Evolutionary conservation across 2,329 filamentous ascomycete species (phyloP).

Genomic region (Cladophialophora carrionii): DNA sequence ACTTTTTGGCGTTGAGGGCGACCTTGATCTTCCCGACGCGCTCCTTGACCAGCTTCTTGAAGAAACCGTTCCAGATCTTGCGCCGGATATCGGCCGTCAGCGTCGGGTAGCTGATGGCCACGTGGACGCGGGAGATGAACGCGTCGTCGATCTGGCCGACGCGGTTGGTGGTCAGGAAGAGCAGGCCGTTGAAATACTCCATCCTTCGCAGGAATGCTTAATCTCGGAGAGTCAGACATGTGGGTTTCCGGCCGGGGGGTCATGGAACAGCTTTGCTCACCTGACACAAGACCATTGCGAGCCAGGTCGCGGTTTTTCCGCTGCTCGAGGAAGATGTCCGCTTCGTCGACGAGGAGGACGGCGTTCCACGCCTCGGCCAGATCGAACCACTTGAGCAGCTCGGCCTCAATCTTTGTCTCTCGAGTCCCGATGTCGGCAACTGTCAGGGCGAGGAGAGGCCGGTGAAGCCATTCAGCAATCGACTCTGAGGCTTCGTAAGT

Average conservation of each 20-base stretch:
- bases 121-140: conserved; percentile 40
- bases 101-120: conserved; percentile 39
- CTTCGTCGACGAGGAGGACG: conserved; percentile 26
- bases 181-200: conserved; percentile 38
- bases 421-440: conserved; percentile 13
- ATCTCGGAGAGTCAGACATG: background rate
- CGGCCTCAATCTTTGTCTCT: conserved; percentile 8
- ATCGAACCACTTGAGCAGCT: conserved; percentile 4
- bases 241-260: background rate
- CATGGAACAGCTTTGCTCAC: background rate
- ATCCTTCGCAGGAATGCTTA: conserved; percentile 33
- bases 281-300: conserved; percentile 23
- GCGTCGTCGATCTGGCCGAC: conserved; percentile 40
- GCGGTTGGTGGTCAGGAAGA: conserved; percentile 43
- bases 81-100: conserved; percentile 21
- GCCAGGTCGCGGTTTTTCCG: conserved; percentile 12
- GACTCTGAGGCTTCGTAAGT: conserved; percentile 35
- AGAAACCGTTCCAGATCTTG: conserved; percentile 20
- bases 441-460: conserved; percentile 47
- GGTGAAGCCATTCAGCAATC: conserved; percentile 56
- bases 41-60: conserved; percentile 8
- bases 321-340: conserved; percentile 25
- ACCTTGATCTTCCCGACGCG: background rate
- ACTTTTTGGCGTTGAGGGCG: conserved; percentile 6
- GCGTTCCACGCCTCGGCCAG: conserved; percentile 16